Percentiles rank a stretch among this genome's conserved stretches.
Conservation (phyloP, 805 yeast species). For the Candida dajiaensis region DNA sequence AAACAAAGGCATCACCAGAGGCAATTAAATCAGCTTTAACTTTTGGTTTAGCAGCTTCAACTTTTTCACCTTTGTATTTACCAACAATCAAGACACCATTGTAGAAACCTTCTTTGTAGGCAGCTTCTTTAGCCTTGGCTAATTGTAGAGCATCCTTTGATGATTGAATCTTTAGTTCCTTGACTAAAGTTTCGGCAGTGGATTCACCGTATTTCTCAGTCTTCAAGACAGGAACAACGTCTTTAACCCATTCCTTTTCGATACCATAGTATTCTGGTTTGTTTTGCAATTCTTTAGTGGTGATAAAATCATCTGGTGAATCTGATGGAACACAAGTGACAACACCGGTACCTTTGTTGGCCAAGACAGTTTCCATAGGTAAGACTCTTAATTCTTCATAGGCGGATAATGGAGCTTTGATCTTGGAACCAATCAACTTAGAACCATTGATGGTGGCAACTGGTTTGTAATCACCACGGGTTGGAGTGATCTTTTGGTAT, state of each 20-base stretch:
- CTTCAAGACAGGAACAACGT: conserved; percentile 64
- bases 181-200: conserved; percentile 79
- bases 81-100: conserved; percentile 81
- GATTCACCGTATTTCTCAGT: conserved; percentile 85
- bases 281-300: conserved; percentile 74
- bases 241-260: conserved; percentile 81
- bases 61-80: conserved; percentile 80
- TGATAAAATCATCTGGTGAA: conserved; percentile 95
- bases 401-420: conserved; percentile 76
- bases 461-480: conserved; percentile 71
- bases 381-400: conserved; percentile 69
- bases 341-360: conserved; percentile 96
- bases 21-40: conserved; percentile 78
- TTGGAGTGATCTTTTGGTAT: conserved; percentile 87
- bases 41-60: conserved; percentile 85
- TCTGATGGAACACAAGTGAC: conserved; percentile 99
- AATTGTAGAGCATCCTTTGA: conserved; percentile 87
- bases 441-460: conserved; percentile 59
- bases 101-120: conserved; percentile 95
- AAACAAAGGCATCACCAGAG: conserved; percentile 75
- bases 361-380: conserved; percentile 97
- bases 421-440: conserved; percentile 76
- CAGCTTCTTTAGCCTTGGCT: conserved; percentile 88
- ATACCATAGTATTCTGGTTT: conserved; percentile 89
- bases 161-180: conserved; percentile 85